Evolutionary conservation across 176 grass and related monocot species (phyloP), one percentile per base, ranked within the genome.

Genomic region (Ensete glaucum): DNA sequence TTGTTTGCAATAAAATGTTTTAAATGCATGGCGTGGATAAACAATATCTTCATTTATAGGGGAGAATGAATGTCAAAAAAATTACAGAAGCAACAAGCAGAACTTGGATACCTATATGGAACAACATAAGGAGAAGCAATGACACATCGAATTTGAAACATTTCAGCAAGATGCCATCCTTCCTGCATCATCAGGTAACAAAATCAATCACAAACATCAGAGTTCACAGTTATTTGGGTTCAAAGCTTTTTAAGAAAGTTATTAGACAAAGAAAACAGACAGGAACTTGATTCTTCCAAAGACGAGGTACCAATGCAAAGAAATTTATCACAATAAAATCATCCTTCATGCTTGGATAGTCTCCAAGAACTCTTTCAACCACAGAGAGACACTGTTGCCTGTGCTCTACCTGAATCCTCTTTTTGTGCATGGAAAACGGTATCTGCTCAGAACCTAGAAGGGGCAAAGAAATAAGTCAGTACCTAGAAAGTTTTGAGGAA

Each of bases 151-250:
- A 96, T 81, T 78, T 92, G 93, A 55, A 92, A 92, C 57, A 90
- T 22, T 63, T 96, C 93, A 64, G 93, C 87, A 85, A 96, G 89
- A 81, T 96, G 89, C 90, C 93, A 96, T 16, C 93, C 93, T 86
- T 96, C 93, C 93, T 96, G 83, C 73, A 81, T 73, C 75, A 84
- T 71, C 50, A 78, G 56, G 72, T 19, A n/a, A 23, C 2, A 24
- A 71, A 58, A 72, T 52, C 11, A 50, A 8, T 59, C 16, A 79
- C 53, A 9, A 22, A 19, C 8, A 53, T 29, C 13, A 51, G 53
- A 26, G 15, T 14, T 53, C 22, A 48, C 1, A 56, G 1, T 21
- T 43, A 21, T n/a, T 66, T 34, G 14, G 26, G 24, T 2, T 34
- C 13, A 34, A 67, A 13, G 3, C 3, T 43, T 43, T 43, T 43